Conservation (phyloP, 192 early-diverging fungal species). For the Borealophlyctis nickersoniae region DNA sequence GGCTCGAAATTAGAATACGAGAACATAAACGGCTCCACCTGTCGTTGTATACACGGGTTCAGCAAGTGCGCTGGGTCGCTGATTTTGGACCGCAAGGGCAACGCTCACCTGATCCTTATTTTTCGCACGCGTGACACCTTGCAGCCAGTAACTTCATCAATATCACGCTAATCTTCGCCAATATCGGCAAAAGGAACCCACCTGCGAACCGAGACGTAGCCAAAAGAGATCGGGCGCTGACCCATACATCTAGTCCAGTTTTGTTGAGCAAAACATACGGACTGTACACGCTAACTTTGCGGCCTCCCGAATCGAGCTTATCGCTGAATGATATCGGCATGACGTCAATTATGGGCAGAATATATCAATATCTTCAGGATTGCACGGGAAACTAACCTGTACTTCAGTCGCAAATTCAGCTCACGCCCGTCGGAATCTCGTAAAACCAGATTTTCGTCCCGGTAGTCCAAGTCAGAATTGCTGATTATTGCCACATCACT, state of each 20-base stretch:
- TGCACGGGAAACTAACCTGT: constrained; percentile 19
- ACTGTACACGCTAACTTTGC: constrained; percentile 85
- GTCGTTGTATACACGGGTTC: background rate
- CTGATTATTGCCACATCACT: constrained; percentile 88
- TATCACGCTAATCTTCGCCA: no score
- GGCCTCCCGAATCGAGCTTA: constrained; percentile 61
- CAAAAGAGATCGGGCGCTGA: constrained; percentile 80
- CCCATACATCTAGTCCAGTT: constrained; percentile 73
- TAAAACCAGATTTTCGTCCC: constrained; percentile 73
- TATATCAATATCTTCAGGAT: background rate
- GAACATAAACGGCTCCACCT: constrained; percentile 83
- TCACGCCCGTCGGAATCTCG: constrained; percentile 61
- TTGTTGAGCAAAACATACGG: constrained; percentile 95
- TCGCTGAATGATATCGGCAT: no score
- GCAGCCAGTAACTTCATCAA: no score
- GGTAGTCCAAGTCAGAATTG: constrained; percentile 74
- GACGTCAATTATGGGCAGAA: constrained; percentile 1
- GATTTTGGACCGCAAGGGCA: no score
- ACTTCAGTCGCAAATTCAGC: constrained; percentile 55
- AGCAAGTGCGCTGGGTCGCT: no score
- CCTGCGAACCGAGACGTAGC: constrained; percentile 68
- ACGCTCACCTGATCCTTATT: no score
- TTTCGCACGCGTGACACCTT: no score
- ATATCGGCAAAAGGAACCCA: no score
- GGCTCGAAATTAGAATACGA: constrained; percentile 86